Base-by-base conservation (phyloP, 1,284 basidiomycete genomes). In the Blastosporella zonata region DNA sequence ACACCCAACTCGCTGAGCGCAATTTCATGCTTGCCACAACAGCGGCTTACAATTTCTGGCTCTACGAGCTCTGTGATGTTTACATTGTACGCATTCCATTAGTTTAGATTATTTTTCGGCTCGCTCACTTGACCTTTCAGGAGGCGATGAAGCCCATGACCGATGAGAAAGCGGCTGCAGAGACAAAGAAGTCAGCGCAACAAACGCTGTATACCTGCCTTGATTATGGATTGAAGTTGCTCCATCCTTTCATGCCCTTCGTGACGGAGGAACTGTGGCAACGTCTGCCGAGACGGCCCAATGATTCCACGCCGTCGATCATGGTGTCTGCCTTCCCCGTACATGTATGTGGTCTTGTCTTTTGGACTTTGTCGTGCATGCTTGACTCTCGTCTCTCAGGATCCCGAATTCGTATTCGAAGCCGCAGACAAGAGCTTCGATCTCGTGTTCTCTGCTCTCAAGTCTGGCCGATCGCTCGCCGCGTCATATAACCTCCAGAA, bases 261-360 rank as follows among this genome's bases (percentile, higher is more conserved):
- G 93, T 99, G 36, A 98, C 96, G 1, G 97, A 99, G 70, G 97
- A 99, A 68, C 73, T 99, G 15, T 99, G 97, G 97, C 97, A 99
- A 67, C 84, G 95, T 36, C 75, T 99, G 8, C 94, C 95, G 0
- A 77, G 93, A 10, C 76, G 95, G 48, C 82, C 87, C 0, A 85
- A 85, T 44, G 94, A 98, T 66, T 62, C 77, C 7, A 90, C 87
- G 7, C 82, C 85, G 17, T 93, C 92, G 0, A 94, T 99, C 68
- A 95, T 96, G 86, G 68, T 98, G 23, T 77, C 94, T 0, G 68
- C 78, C 18, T 99, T 85, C 78, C 96, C 97, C 3, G 77, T 82
- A 39, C 71, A 76, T 58, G 92, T 93, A 58, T 60, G 88, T 76
- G 9, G 9, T 37, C 46, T 27, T 25, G 25, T 31, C 29, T 12